phyloP scores from a whole-genome alignment of 139 green algal genomes.

The Pleodorina starrii region DNA sequence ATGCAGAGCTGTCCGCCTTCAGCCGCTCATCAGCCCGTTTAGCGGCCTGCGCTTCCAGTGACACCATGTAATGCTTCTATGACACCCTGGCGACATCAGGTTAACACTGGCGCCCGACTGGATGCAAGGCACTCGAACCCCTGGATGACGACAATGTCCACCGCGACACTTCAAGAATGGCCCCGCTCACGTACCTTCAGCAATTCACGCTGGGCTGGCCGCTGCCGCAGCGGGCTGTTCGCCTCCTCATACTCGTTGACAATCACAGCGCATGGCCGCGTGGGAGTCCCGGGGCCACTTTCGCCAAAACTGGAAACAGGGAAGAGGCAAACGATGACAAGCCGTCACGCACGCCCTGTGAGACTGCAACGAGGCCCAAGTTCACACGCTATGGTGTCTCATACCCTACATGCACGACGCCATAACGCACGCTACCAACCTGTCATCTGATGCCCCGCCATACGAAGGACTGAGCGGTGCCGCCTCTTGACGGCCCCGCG shows the following conservation, averaged over 20 bases:
- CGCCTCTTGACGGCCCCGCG: too few species aligned
- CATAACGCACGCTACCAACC: too few species aligned
- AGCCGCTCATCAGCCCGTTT: constrained; percentile 11
- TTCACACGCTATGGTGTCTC: too few species aligned
- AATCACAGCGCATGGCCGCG: background rate
- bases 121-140: too few species aligned
- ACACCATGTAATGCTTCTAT: too few species aligned
- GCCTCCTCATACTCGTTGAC: constrained; percentile 34
- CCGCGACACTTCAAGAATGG: too few species aligned
- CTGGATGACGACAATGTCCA: background rate
- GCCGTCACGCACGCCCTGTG: background rate
- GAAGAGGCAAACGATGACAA: background rate
- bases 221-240: constrained; percentile 6
- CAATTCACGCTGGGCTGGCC: constrained; percentile 21
- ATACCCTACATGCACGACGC: too few species aligned
- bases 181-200: constrained; percentile 7
- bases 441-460: too few species aligned
- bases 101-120: too few species aligned
- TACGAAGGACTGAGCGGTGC: too few species aligned
- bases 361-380: too few species aligned
- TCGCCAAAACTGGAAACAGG: background rate
- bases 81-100: too few species aligned
- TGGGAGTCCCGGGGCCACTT: background rate
- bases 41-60: background rate
- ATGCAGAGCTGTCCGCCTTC: background rate